These are phyloP conservation scores for Backusella mclennaniae DNA, from an alignment of 192 early-diverging fungal species.

Conservation along the genomic window DNA sequence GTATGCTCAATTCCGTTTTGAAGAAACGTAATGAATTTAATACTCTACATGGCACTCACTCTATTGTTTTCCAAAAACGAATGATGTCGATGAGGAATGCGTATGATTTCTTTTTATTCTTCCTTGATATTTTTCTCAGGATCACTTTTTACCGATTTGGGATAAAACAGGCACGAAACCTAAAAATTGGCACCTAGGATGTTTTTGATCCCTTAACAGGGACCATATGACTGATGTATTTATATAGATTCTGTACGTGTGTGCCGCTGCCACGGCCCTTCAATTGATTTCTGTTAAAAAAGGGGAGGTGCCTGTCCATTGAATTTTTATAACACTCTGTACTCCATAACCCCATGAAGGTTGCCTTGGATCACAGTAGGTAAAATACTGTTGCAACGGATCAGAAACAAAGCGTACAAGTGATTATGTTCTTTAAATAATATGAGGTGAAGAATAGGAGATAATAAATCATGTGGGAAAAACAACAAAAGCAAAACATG, in stretches of 20 bases:
- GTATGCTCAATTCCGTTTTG: neutral
- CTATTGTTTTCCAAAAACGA: neutral
- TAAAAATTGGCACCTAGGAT: neutral
- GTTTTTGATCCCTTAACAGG: conserved; percentile 4
- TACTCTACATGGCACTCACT: neutral
- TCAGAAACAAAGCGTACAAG: neutral
- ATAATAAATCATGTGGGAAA: neutral
- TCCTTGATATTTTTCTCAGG: neutral
- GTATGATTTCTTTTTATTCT: neutral
- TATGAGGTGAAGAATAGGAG: neutral
- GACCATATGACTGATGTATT: neutral
- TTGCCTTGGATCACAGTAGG: neutral
- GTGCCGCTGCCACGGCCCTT: neutral
- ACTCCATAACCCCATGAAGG: neutral
- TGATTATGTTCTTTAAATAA: neutral
- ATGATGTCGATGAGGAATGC: too few relatives aligned
- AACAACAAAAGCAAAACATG: neutral
- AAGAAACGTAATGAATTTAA: neutral
- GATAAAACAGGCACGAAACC: neutral
- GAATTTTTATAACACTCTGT: neutral
- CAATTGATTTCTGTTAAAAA: neutral
- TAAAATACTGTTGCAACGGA: neutral
- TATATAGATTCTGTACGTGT: neutral
- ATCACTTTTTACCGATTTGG: neutral
- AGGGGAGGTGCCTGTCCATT: neutral